Percentiles rank a stretch among this genome's conserved stretches.
These are phyloP conservation scores for Penicillium occitanis DNA, from an alignment of 2,329 filamentous ascomycete genomes.

Conservation along the genomic window DNA sequence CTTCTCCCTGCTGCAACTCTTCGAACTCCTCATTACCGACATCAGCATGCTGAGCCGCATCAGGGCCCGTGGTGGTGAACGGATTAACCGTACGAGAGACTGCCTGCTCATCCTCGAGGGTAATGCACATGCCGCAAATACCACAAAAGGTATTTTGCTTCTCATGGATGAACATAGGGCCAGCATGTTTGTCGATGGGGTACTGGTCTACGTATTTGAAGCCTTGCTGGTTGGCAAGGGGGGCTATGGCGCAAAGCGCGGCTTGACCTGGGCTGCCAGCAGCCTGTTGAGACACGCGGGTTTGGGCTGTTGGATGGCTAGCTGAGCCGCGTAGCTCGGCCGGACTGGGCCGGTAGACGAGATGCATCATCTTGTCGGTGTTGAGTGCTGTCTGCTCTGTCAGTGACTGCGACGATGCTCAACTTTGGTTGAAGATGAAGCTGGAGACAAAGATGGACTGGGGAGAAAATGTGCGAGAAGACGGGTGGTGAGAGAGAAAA, in stretches of 20 bases:
- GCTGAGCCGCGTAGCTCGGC: neutral
- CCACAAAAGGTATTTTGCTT: slow-evolving; percentile 15
- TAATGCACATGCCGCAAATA: slow-evolving; percentile 18
- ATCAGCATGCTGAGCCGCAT: slow-evolving; percentile 11
- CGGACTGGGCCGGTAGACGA: neutral
- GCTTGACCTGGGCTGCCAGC: neutral
- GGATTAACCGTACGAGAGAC: neutral
- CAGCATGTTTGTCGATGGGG: slow-evolving; percentile 16
- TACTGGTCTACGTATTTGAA: slow-evolving; percentile 11
- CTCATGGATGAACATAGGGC: slow-evolving; percentile 14
- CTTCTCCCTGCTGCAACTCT: slow-evolving; percentile 3
- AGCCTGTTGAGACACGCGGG: neutral
- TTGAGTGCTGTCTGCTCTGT: neutral
- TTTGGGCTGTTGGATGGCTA: slow-evolving; percentile 2
- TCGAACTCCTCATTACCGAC: slow-evolving; percentile 14
- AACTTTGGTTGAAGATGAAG: neutral
- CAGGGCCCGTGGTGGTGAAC: neutral
- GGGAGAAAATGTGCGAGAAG: neutral
- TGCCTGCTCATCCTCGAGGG: slow-evolving; percentile 19
- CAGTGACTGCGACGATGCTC: neutral
- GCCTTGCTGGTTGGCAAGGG: neutral
- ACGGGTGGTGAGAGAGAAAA: neutral
- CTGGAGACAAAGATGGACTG: neutral
- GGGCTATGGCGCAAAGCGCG: neutral
- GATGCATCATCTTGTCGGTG: neutral